Evolutionary conservation across 495 filamentous ascomycete genomes (phyloP).

Genomic region (Podospora bellae-mahoneyi): DNA sequence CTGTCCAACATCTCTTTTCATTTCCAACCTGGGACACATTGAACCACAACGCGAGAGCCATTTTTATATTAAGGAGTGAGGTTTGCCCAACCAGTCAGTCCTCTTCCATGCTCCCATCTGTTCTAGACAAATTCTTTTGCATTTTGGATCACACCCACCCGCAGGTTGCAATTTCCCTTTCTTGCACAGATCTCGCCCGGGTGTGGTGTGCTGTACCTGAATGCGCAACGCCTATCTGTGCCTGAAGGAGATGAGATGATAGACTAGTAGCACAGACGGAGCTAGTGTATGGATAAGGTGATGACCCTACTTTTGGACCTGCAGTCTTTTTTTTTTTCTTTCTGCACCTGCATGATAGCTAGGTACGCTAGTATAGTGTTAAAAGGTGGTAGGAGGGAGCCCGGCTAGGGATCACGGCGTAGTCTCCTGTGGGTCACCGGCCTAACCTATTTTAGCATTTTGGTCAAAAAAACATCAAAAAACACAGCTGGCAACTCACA

Average conservation of each 20-base stretch:
- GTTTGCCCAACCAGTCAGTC: not conserved
- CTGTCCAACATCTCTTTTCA: not conserved
- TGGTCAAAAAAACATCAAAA: too few relatives aligned
- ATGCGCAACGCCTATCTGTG: not conserved
- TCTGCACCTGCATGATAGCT: not conserved
- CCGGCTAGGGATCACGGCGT: too few relatives aligned
- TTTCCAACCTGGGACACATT: not conserved
- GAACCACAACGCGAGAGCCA: not conserved
- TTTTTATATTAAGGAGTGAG: not conserved
- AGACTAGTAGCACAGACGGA: not conserved
- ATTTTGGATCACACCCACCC: not conserved
- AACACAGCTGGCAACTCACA: too few relatives aligned
- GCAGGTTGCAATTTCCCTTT: not conserved
- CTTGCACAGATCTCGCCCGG: not conserved
- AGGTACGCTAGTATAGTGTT: not conserved
- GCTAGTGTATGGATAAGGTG: not conserved
- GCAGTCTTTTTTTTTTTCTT: not conserved
- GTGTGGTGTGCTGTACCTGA: not conserved
- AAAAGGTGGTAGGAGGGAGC: not conserved
- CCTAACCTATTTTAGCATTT: too few relatives aligned
- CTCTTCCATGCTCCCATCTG: not conserved
- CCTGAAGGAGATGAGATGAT: not conserved
- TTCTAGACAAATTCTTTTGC: not conserved
- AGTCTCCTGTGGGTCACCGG: too few relatives aligned
- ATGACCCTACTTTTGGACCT: not conserved